phyloP scores from a whole-genome alignment of 2,329 filamentous ascomycete species.

The Volutella citrinella region DNA sequence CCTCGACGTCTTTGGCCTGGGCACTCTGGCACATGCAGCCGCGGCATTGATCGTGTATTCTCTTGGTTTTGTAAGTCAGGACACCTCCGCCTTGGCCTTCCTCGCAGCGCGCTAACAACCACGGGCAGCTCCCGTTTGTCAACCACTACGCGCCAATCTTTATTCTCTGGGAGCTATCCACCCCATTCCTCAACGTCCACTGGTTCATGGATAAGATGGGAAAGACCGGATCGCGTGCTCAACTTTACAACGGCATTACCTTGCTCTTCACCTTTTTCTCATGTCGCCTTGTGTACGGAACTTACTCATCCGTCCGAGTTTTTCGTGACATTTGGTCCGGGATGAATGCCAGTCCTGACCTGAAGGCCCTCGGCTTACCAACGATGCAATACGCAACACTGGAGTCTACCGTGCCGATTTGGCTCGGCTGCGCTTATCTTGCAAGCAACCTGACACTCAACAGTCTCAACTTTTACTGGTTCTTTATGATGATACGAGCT shows the following conservation, averaged over 20 bases:
- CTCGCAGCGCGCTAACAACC: constrained; percentile 11
- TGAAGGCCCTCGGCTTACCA: constrained; percentile 16
- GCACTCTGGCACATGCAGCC: constrained; percentile 73
- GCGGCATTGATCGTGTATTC: constrained; percentile 72
- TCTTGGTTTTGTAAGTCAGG: constrained; percentile 70
- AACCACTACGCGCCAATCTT: constrained; percentile 81
- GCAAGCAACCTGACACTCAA: constrained; percentile 71
- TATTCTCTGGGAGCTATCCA: constrained; percentile 84
- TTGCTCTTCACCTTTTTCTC: constrained; percentile 73
- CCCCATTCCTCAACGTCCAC: constrained; percentile 82
- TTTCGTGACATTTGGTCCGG: constrained; percentile 67
- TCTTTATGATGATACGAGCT: constrained; percentile 80
- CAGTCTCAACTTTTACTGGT: constrained; percentile 80
- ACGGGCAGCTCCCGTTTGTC: constrained; percentile 69
- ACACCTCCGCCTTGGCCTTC: neutral
- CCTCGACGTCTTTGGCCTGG: constrained; percentile 70
- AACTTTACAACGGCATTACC: constrained; percentile 74
- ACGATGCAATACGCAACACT: constrained; percentile 45
- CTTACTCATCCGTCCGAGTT: constrained; percentile 66
- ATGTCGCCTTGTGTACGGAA: constrained; percentile 75
- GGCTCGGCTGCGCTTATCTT: constrained; percentile 68
- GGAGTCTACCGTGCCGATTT: constrained; percentile 57
- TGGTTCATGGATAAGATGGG: constrained; percentile 89
- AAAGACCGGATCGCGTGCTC: constrained; percentile 70
- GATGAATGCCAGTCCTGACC: constrained; percentile 36